Base-by-base conservation (phyloP, 1,139 yeast genomes). In the Yamadazyma atmosphaerica region DNA sequence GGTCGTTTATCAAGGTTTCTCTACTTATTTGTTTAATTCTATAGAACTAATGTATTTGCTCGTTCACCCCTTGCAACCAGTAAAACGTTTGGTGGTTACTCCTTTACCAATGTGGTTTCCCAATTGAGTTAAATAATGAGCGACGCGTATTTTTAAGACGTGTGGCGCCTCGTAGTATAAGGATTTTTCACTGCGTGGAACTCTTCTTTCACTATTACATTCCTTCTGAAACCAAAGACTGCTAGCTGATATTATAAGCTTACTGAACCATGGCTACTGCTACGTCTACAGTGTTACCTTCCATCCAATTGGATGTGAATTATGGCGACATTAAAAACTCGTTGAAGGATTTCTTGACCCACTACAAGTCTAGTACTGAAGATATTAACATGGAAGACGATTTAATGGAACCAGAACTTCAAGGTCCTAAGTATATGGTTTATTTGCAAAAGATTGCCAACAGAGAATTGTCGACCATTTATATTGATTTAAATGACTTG, bases 401-500 rank as follows among this genome's bases (percentile, higher is more conserved):
- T 16, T n/a, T 11, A 4, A 37, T 31, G 1, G 34, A 42, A 34
- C 43, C 34, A 8, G 36, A 31, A 4, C 33, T 33, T n/a, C 50
- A 51, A 25, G 87, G 86, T 21, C 82, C 86, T 23, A 92, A 92
- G 60, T 92, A 92, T 61, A 68, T 85, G 81, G 71, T 68, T 30
- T 48, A 85, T n/a, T 68, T 92, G 37, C 96, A 88, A 56, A 68
- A 79, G 49, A 74, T 94, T 21, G 90, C 98, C 42, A 88, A 94
- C 61, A 77, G 98, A 53, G 89, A 89, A 46, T 51, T 71, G 21
- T 69, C 85, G 27, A 79, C 89, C 2, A 55, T 92, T 15, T 69
- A 72, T 41, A 73, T 94, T 37, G 96, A 88, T 46, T 72, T 94
- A 38, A 96, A 94, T 57, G 99, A 94, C 59, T 66, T 94, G 43